Conservation (phyloP, 2,329 filamentous ascomycete species). For the Coniella lustricola region DNA sequence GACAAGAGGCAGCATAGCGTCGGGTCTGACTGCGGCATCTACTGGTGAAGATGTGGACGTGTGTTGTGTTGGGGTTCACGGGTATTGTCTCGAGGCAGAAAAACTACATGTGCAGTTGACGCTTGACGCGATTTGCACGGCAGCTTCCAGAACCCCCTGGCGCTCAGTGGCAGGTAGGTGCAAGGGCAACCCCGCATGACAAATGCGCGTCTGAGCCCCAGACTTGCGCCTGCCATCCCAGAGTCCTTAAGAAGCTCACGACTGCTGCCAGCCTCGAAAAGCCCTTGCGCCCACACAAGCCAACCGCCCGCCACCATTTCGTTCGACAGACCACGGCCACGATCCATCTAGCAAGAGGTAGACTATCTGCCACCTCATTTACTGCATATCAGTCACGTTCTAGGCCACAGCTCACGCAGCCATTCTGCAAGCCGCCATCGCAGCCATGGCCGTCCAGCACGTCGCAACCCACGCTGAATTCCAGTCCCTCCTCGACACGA, state of each 20-base stretch:
- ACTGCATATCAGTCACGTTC: not conserved
- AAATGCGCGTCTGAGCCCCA: not conserved
- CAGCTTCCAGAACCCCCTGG: constrained; percentile 6
- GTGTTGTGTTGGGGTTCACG: not conserved
- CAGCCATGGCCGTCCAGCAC: constrained; percentile 24
- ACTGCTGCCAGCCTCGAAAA: constrained; percentile 1
- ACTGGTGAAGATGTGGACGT: too few species aligned
- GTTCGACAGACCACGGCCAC: too few species aligned
- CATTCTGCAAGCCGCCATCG: not conserved
- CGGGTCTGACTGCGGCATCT: too few species aligned
- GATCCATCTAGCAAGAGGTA: too few species aligned
- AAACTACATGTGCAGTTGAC: not conserved
- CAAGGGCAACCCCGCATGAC: constrained; percentile 2
- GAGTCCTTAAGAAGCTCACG: too few species aligned
- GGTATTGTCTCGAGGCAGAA: not conserved
- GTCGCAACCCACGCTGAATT: constrained; percentile 40
- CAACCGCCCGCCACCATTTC: too few species aligned
- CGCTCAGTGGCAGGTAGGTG: not conserved
- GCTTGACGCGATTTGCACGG: not conserved
- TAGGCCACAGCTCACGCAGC: not conserved
- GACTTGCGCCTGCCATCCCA: not conserved
- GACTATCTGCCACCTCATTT: too few species aligned
- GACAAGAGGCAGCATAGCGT: too few species aligned
- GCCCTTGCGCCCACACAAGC: too few species aligned
- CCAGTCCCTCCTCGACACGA: constrained; percentile 38